These are phyloP conservation scores for Colletotrichum sansevieriae DNA, from an alignment of 2,329 filamentous ascomycete species.

Conservation along the genomic window DNA sequence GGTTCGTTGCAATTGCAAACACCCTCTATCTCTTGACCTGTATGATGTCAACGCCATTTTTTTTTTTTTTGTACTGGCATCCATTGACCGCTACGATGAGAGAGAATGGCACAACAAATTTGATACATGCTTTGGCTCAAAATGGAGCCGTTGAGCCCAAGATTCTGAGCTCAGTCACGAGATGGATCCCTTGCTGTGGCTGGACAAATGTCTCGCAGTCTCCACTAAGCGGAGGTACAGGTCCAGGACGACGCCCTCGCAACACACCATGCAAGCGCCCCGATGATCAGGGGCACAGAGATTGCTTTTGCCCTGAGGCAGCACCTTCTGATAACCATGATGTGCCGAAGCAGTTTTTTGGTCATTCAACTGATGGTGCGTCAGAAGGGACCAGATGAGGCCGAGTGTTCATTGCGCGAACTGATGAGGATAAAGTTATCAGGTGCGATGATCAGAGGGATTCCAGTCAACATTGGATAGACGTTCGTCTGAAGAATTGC, in stretches of 20 bases:
- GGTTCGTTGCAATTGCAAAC: neutral
- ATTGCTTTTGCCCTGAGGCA: constrained; percentile 21
- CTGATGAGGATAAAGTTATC: constrained; percentile 21
- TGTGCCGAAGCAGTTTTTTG: neutral
- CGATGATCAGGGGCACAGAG: constrained; percentile 15
- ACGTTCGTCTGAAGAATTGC: neutral
- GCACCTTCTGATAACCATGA: neutral
- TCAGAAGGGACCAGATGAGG: neutral
- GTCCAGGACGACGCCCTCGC: neutral
- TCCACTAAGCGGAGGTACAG: constrained; percentile 14
- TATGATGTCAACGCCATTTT: constrained; percentile 22
- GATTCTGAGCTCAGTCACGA: constrained; percentile 7
- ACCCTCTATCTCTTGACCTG: neutral
- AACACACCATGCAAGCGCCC: constrained; percentile 21
- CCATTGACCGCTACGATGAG: constrained; percentile 3
- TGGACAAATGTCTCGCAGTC: neutral
- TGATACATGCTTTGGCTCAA: neutral
- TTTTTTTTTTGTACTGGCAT: constrained; percentile 14
- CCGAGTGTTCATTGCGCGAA: neutral
- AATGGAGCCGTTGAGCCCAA: constrained; percentile 3
- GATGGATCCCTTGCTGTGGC: neutral
- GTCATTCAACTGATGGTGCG: neutral
- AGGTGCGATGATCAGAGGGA: constrained; percentile 8
- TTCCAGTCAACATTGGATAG: neutral
- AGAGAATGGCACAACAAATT: neutral